A percentile compares a stretch with the other conserved stretches of the same genome.
Conservation (phyloP, 192 early-diverging fungal genomes). For the Fimicolochytrium jonesii region DNA sequence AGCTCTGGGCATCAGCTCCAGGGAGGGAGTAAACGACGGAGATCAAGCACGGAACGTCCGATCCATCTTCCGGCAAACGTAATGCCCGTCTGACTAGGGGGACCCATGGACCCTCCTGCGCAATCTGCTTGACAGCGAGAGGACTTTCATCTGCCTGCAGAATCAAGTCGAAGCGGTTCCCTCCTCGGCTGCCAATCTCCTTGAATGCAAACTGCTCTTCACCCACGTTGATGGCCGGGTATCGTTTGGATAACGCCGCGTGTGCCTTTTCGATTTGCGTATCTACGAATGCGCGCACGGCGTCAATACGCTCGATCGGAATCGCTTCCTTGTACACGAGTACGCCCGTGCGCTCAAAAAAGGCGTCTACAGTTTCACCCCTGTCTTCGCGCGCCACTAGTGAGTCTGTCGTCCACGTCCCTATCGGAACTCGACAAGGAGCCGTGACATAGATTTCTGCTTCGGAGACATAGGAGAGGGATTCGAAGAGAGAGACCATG, state of each 20-base stretch:
- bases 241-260: not conserved
- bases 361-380: not conserved
- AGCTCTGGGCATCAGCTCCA: slow-evolving; percentile 8
- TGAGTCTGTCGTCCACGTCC: not conserved
- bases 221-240: not conserved
- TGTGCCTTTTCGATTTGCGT: slow-evolving; percentile 6
- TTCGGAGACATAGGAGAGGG: not conserved
- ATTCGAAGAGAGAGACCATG: not conserved
- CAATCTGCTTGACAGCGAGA: not conserved
- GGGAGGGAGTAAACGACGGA: slow-evolving; percentile 23
- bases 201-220: slow-evolving; percentile 11
- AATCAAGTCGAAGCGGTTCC: slow-evolving; percentile 11
- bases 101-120: slow-evolving; percentile 8
- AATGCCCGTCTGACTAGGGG: not conserved
- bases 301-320: not conserved
- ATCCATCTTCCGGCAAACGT: not conserved
- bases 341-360: not conserved
- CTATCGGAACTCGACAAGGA: slow-evolving; percentile 13
- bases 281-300: not conserved
- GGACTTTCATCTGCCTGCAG: not conserved
- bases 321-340: not conserved
- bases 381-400: not conserved
- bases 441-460: slow-evolving; percentile 14
- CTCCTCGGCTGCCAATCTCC: slow-evolving; percentile 11
- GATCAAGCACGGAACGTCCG: not conserved